Conservation (phyloP, 2,329 filamentous ascomycete genomes). For the Colletotrichum sp. region DNA sequence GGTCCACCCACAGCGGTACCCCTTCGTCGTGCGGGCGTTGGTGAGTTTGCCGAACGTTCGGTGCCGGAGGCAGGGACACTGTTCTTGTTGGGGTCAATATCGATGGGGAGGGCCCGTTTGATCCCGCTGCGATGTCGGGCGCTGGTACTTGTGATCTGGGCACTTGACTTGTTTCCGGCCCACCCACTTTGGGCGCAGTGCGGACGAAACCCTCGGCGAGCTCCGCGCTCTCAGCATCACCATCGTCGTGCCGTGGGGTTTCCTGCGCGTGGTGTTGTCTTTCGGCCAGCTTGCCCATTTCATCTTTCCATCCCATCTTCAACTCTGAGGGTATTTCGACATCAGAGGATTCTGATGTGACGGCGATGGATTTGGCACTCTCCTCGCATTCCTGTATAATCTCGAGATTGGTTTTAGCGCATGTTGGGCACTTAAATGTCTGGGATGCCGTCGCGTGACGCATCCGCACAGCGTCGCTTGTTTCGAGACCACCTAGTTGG, state of each 20-base stretch:
- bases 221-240: constrained; percentile 49
- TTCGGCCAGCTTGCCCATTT: constrained; percentile 55
- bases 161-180: background rate
- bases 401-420: constrained; percentile 73
- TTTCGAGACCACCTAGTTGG: constrained; percentile 89
- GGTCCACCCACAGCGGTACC: constrained; percentile 79
- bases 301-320: constrained; percentile 75
- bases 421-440: constrained; percentile 72
- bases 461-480: constrained; percentile 68
- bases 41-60: constrained; percentile 9
- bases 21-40: constrained; percentile 42
- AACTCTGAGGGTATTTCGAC: constrained; percentile 60
- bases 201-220: constrained; percentile 64
- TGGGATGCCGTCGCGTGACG: constrained; percentile 72
- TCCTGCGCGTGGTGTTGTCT: background rate
- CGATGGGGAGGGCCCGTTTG: constrained; percentile 26
- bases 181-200: constrained; percentile 40
- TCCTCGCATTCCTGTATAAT: constrained; percentile 76
- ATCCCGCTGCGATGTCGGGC: background rate
- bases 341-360: constrained; percentile 39
- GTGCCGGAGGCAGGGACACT: constrained; percentile 27
- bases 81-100: constrained; percentile 32
- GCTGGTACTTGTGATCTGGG: background rate
- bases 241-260: constrained; percentile 22
- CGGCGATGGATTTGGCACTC: constrained; percentile 45